Evolutionary conservation across 2,329 filamentous ascomycete genomes (phyloP).

Genomic region (Scedosporium apiospermum): DNA sequence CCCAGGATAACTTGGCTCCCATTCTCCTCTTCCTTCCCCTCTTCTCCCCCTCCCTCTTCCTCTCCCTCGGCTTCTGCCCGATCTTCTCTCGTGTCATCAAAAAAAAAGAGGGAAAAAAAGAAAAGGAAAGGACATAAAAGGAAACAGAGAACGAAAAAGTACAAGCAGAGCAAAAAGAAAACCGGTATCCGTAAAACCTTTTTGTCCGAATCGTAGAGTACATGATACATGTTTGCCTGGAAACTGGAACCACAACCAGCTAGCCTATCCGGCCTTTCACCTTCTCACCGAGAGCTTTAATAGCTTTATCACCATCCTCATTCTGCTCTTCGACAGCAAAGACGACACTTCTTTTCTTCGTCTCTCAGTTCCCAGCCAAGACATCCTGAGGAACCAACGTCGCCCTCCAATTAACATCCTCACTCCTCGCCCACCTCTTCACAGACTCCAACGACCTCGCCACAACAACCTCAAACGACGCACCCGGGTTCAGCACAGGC

Average conservation of each 20-base stretch:
- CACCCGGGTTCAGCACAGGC: conserved; percentile 23
- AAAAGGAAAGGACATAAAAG: neutral
- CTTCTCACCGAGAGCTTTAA: neutral
- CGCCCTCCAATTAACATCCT: conserved; percentile 6
- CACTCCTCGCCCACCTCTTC: conserved; percentile 6
- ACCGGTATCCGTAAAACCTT: neutral
- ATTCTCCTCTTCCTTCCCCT: neutral
- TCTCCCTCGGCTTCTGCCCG: neutral
- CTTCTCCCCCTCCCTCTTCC: neutral
- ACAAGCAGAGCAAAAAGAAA: neutral
- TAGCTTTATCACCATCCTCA: too few species aligned
- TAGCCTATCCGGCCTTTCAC: neutral
- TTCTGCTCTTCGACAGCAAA: too few species aligned
- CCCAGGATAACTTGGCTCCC: too few species aligned
- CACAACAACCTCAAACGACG: conserved; percentile 57
- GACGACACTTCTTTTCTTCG: neutral
- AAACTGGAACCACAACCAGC: too few species aligned
- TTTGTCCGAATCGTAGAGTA: neutral
- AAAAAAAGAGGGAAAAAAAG: neutral
- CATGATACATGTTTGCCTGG: neutral
- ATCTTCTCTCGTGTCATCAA: neutral
- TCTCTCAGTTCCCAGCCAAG: neutral
- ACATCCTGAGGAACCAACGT: conserved; percentile 1
- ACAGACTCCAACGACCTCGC: neutral
- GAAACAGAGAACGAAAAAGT: neutral